phyloP scores from a whole-genome alignment of 768 basidiomycete species.

The Lentinula boryana region DNA sequence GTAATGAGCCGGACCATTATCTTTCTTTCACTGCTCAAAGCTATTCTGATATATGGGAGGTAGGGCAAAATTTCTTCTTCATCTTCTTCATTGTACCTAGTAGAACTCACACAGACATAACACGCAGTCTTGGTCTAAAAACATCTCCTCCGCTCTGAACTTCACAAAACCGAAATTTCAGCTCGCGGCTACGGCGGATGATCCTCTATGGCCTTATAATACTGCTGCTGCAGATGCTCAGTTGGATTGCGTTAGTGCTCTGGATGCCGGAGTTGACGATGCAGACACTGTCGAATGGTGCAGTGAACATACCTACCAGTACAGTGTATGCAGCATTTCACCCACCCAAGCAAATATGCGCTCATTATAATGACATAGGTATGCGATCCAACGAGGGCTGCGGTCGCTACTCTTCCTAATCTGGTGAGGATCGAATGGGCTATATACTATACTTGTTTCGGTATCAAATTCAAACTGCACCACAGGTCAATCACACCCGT shows the following conservation, averaged over 20 bases:
- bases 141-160: conserved; percentile 35
- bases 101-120: not conserved
- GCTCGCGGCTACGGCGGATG: conserved; percentile 42
- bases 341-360: not conserved
- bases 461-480: not conserved
- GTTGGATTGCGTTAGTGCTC: conserved; percentile 43
- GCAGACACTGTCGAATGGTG: conserved; percentile 38
- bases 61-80: conserved; percentile 8
- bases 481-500: conserved; percentile 47
- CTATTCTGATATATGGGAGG: conserved; percentile 41
- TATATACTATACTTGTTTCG: not conserved
- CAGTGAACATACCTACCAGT: conserved; percentile 52
- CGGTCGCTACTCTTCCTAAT: conserved; percentile 44
- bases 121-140: conserved; percentile 40
- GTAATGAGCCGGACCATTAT: conserved; percentile 53
- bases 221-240: conserved; percentile 34
- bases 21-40: conserved; percentile 33
- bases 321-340: conserved; percentile 30
- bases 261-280: conserved; percentile 38
- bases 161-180: conserved; percentile 37
- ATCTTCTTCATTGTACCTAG: too few species aligned
- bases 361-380: conserved; percentile 18
- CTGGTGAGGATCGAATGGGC: conserved; percentile 23
- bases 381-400: conserved; percentile 35
- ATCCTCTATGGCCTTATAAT: conserved; percentile 47